Conservation (phyloP, 2,329 filamentous ascomycete species). For the Penicillium sp. region DNA sequence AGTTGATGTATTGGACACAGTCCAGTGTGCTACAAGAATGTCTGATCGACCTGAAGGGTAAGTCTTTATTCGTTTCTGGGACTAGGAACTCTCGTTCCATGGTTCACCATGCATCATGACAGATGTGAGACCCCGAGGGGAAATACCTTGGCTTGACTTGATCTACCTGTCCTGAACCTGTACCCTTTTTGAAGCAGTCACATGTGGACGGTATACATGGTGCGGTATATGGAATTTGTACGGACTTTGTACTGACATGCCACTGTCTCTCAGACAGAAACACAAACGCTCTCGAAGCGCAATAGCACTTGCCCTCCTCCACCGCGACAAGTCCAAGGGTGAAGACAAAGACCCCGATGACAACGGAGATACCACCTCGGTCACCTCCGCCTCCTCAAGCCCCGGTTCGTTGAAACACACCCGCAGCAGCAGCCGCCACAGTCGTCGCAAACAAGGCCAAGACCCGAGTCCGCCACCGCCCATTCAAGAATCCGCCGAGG, state of each 20-base stretch:
- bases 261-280: constrained; percentile 43
- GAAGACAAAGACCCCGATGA: constrained; percentile 33
- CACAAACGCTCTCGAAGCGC: constrained; percentile 56
- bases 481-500: constrained; percentile 27
- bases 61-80: constrained; percentile 6
- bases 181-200: background rate
- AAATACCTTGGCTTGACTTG: background rate
- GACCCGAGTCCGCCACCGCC: constrained; percentile 19
- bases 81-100: constrained; percentile 6
- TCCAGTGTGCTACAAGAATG: constrained; percentile 8
- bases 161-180: too few species aligned
- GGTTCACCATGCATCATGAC: constrained; percentile 11
- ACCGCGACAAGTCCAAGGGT: constrained; percentile 50
- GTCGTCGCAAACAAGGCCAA: constrained; percentile 26
- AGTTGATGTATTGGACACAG: background rate
- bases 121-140: background rate
- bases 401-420: constrained; percentile 28
- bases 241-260: constrained; percentile 24
- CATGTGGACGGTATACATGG: constrained; percentile 13
- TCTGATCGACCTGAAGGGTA: constrained; percentile 24
- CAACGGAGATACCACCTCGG: constrained; percentile 22
- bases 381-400: constrained; percentile 27
- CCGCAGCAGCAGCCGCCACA: constrained; percentile 30
- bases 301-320: constrained; percentile 53
- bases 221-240: background rate